phyloP scores from a whole-genome alignment of 2,329 filamentous ascomycete genomes.

The Hortaea werneckii region DNA sequence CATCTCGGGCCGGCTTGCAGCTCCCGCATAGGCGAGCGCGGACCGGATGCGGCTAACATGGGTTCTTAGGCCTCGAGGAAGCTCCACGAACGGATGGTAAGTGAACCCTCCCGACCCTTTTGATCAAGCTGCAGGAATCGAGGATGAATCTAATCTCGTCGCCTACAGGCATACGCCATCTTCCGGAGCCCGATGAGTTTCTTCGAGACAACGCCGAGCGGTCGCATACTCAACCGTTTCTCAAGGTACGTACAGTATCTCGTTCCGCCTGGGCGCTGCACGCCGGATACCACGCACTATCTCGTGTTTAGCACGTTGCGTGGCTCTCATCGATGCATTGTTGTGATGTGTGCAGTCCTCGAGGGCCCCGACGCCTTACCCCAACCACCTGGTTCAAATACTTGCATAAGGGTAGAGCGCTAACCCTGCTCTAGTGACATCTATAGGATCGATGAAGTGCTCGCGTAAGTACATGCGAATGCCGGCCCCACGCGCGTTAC shows the following conservation, averaged over 20 bases:
- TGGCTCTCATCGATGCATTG: not conserved
- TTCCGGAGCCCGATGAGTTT: constrained; percentile 98
- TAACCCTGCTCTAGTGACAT: constrained; percentile 47
- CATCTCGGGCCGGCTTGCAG: constrained; percentile 6
- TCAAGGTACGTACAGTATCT: constrained; percentile 54
- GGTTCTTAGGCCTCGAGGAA: constrained; percentile 70
- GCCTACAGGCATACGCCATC: constrained; percentile 51
- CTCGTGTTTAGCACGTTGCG: not conserved
- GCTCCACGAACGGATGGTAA: constrained; percentile 89
- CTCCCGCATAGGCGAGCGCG: constrained; percentile 10
- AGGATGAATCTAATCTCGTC: not conserved
- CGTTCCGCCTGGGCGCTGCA: too few relatives aligned
- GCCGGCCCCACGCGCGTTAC: constrained; percentile 1
- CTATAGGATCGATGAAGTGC: constrained; percentile 78
- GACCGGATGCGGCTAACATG: constrained; percentile 7
- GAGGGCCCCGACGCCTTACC: too few relatives aligned
- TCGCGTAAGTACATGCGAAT: constrained; percentile 48
- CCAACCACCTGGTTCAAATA: too few relatives aligned
- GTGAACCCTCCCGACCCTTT: constrained; percentile 3
- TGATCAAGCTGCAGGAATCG: constrained; percentile 1
- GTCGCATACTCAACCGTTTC: constrained; percentile 93
- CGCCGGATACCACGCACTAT: not conserved
- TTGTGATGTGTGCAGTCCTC: too few relatives aligned
- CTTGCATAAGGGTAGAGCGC: not conserved
- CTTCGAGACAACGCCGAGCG: constrained; percentile 93